Base-by-base conservation (phyloP, 192 early-diverging fungal species). In the Podila epicladia region DNA sequence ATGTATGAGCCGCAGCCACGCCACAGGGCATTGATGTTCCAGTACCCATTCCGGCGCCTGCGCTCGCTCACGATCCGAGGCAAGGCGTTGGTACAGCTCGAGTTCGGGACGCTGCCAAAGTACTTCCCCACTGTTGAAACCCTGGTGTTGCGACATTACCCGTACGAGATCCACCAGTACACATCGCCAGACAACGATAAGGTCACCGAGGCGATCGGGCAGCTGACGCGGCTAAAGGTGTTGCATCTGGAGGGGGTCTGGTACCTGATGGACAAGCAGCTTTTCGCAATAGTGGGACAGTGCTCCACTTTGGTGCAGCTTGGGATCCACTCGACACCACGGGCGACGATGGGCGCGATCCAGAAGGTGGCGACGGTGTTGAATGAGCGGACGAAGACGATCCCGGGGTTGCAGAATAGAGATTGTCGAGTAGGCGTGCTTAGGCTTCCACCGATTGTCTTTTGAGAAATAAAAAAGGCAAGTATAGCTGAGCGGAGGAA, bases 211-310 rank as follows among this genome's bases (percentile, higher is more conserved):
- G 67, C 57, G 5, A 28, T 76, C 2, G 22, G 50, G 5, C 20
- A 65, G 11, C 31, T 70, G 20, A 31, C 12, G 19, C 22, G 9
- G 7, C 38, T 76, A 1, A n/a, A 48, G 22, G 58, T 60, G 26
- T 32, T 76, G 9, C 69, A 63, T 37, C 48, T 76, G 3, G 74
- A 76, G 26, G 67, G 62, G 4, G 15, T 19, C 12, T 76, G 74
- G 67, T n/a, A 12, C 5, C 3, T 70, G 7, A 51, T 24, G 4
- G 67, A 65, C 24, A 9, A 31, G 5, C 55, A 70, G 6, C 24
- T 76, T 0, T 37, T 70, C 11, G 24, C 29, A 2, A 26, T 76
- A 0, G 74, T 45, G 6, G 9, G 13, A 19, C 57, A 33, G 7
- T 50, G 67, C 17, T 24, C 15, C 17, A 58, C 55, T 0, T 48